Evolutionary conservation across 2,329 filamentous ascomycete species (phyloP).

Genomic region (Aspergillus bombycis): DNA sequence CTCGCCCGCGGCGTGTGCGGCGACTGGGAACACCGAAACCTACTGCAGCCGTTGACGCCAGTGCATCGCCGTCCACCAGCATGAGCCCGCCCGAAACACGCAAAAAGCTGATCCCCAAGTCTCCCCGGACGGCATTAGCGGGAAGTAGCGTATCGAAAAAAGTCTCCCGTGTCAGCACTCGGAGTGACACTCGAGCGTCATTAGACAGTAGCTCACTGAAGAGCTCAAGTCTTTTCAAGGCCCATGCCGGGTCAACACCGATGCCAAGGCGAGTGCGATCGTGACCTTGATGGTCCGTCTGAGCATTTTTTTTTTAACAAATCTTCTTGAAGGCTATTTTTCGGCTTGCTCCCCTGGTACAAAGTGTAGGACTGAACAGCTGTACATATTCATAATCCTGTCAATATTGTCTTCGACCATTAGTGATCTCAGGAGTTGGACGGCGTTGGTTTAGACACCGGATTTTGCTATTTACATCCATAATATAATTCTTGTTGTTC

Average conservation of each 20-base stretch:
- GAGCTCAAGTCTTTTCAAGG: slow-evolving; percentile 33
- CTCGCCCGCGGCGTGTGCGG: slow-evolving; percentile 36
- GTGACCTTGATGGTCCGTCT: slow-evolving; percentile 24
- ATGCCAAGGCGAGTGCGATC: slow-evolving; percentile 38
- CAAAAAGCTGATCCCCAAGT: slow-evolving; percentile 40
- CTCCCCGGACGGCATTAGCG: slow-evolving; percentile 28
- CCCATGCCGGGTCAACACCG: slow-evolving; percentile 41
- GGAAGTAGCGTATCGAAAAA: slow-evolving; percentile 25
- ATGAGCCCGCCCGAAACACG: slow-evolving; percentile 33
- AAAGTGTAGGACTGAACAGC: slow-evolving; percentile 1
- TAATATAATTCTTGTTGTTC: not conserved
- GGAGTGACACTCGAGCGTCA: slow-evolving; percentile 18
- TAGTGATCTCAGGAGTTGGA: slow-evolving; percentile 7
- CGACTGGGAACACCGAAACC: slow-evolving; percentile 32
- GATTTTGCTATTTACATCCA: not conserved
- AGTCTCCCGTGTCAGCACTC: slow-evolving; percentile 19
- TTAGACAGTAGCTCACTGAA: slow-evolving; percentile 24
- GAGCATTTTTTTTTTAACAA: slow-evolving; percentile 12
- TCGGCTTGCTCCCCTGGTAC: slow-evolving; percentile 6
- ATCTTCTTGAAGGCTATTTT: slow-evolving; percentile 9
- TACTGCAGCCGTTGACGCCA: slow-evolving; percentile 24
- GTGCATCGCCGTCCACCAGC: slow-evolving; percentile 7
- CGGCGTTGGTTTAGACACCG: not conserved
- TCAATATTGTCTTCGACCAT: slow-evolving; percentile 2
- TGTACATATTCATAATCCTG: slow-evolving; percentile 6